Conservation (phyloP, 106 monocot genomes). For the Apostasia ramifera region DNA sequence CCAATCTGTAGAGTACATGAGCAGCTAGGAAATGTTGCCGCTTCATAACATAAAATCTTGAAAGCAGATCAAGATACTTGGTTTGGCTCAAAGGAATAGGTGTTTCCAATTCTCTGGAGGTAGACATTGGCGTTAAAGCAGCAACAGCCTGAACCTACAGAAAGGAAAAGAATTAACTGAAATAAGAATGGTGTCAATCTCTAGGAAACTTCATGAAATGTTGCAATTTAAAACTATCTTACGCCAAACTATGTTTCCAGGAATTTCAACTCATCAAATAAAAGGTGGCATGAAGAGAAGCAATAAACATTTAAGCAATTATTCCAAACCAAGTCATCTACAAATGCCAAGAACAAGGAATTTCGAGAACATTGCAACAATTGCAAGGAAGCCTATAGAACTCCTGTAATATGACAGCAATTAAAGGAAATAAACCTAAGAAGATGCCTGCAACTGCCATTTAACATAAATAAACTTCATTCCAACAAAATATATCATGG, state of each 20-base stretch:
- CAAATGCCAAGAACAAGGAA: too few species aligned
- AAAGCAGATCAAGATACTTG: constrained; percentile 85
- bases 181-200: not conserved
- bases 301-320: not conserved
- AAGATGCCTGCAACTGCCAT: too few species aligned
- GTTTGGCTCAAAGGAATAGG: constrained; percentile 37
- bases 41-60: constrained; percentile 81
- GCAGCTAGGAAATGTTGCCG: constrained; percentile 81
- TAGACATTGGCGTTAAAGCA: constrained; percentile 15
- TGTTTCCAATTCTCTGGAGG: constrained; percentile 14
- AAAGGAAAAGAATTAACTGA: not conserved
- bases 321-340: too few species aligned
- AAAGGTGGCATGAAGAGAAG: not conserved
- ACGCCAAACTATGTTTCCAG: not conserved
- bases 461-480: too few species aligned
- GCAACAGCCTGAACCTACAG: constrained; percentile 17
- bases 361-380: too few species aligned
- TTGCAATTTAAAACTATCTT: not conserved
- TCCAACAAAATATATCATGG: too few species aligned
- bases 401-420: too few species aligned
- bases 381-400: too few species aligned
- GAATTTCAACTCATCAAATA: not conserved
- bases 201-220: not conserved
- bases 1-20: constrained; percentile 69
- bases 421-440: too few species aligned